These are phyloP conservation scores for Aspergillus jensenii DNA, from an alignment of 2,329 filamentous ascomycete species.

Conservation along the genomic window DNA sequence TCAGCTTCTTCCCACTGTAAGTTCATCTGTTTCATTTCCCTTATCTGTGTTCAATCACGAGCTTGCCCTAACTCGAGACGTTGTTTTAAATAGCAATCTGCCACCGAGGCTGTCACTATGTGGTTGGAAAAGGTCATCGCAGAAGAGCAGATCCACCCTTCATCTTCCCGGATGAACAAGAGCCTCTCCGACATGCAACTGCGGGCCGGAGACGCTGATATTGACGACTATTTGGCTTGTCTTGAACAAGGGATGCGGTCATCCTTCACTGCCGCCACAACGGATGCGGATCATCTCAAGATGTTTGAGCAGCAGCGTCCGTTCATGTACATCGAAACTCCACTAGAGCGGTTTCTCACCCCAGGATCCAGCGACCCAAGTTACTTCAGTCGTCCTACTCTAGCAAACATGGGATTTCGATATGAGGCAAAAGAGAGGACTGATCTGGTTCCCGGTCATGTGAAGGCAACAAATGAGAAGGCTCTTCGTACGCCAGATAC, in stretches of 20 bases:
- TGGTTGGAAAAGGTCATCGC: conserved; percentile 20
- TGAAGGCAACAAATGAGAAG: conserved; percentile 2
- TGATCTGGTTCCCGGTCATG: conserved; percentile 13
- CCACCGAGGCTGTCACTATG: not conserved
- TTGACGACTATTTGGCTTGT: conserved; percentile 9
- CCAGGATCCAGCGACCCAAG: conserved; percentile 21
- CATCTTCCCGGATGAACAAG: conserved; percentile 10
- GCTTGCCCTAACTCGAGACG: not conserved
- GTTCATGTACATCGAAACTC: conserved; percentile 14
- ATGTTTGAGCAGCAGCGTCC: conserved; percentile 11
- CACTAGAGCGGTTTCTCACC: conserved; percentile 27
- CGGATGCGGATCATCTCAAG: conserved; percentile 4
- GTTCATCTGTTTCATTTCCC: not conserved
- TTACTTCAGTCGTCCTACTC: conserved; percentile 15
- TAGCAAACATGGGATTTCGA: conserved; percentile 14
- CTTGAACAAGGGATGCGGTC: conserved; percentile 1
- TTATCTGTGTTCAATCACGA: not conserved
- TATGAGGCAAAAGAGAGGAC: conserved; percentile 19
- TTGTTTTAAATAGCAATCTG: not conserved
- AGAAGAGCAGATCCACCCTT: conserved; percentile 21
- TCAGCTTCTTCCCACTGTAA: conserved; percentile 1
- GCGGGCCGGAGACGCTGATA: not conserved
- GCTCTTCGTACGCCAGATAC: not conserved
- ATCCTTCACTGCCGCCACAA: not conserved
- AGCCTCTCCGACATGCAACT: not conserved